Evolutionary conservation across 2,329 filamentous ascomycete genomes (phyloP).

Genomic region (Aureobasidium pullulans): DNA sequence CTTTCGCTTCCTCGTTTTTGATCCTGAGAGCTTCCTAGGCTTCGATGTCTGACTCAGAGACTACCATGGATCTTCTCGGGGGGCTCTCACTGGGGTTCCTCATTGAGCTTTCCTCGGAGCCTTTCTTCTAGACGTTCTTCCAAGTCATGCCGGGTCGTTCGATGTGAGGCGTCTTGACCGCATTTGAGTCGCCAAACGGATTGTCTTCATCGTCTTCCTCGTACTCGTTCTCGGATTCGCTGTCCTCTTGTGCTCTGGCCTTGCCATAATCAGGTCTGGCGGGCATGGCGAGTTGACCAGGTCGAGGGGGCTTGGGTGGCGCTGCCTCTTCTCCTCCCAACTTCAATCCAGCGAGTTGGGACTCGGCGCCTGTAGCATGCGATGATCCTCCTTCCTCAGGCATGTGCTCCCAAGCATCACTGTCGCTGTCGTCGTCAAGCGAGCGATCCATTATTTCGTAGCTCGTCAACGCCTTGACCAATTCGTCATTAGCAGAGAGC

Average conservation of each 20-base stretch:
- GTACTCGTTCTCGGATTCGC: conserved; percentile 50
- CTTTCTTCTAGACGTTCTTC: conserved; percentile 29
- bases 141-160: conserved; percentile 31
- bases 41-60: no score
- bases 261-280: conserved; percentile 20
- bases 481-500: conserved; percentile 88
- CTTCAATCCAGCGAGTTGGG: conserved; percentile 39
- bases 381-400: conserved; percentile 5
- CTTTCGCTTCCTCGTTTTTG: no score
- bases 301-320: conserved; percentile 45
- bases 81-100: no score
- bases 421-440: conserved; percentile 65
- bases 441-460: conserved; percentile 90
- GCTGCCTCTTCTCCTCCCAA: conserved; percentile 28
- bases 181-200: conserved; percentile 80
- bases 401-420: conserved; percentile 47
- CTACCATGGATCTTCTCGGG: no score
- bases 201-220: conserved; percentile 74
- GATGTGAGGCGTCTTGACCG: conserved; percentile 48
- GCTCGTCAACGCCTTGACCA: conserved; percentile 87
- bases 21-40: no score
- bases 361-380: conserved; percentile 24
- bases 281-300: conserved; percentile 35
- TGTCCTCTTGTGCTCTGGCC: conserved; percentile 26
- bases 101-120: no score